phyloP scores from a whole-genome alignment of 176 grass and related monocot genomes.

The Bolboschoenus planiculmis region DNA sequence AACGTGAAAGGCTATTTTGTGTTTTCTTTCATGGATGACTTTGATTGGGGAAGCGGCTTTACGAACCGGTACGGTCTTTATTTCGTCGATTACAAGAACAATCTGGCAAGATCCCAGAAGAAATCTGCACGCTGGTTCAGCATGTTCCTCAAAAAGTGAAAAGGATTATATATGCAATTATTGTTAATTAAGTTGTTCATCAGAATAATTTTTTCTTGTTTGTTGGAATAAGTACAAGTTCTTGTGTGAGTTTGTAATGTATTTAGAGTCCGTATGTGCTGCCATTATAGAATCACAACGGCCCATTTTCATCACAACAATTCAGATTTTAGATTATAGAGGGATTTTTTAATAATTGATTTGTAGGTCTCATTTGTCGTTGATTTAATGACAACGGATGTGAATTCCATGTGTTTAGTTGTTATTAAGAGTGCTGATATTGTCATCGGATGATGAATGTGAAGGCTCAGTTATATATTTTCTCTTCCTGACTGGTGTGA shows the following conservation, averaged over 20 bases:
- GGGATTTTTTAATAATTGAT: no score
- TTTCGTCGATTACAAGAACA: conserved; percentile 15
- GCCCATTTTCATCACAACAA: no score
- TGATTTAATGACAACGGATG: no score
- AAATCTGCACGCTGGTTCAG: conserved; percentile 2
- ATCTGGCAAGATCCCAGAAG: background rate
- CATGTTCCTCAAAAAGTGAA: background rate
- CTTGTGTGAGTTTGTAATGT: background rate
- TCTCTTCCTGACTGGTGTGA: no score
- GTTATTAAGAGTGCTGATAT: no score
- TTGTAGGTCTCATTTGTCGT: no score
- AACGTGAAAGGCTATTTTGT: conserved; percentile 50
- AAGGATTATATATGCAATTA: background rate
- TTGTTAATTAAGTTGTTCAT: background rate
- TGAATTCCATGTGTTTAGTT: no score
- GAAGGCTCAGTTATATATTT: no score
- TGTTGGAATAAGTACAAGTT: background rate
- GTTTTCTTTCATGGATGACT: conserved; percentile 67
- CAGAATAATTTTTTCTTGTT: background rate
- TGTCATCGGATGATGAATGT: no score
- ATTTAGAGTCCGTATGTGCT: no score
- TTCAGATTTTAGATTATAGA: no score
- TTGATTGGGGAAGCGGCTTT: conserved; percentile 54
- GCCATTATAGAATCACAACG: no score
- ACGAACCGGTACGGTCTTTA: conserved; percentile 44